Base-by-base conservation (phyloP, 805 yeast species). In the Saturnispora saitoi region DNA sequence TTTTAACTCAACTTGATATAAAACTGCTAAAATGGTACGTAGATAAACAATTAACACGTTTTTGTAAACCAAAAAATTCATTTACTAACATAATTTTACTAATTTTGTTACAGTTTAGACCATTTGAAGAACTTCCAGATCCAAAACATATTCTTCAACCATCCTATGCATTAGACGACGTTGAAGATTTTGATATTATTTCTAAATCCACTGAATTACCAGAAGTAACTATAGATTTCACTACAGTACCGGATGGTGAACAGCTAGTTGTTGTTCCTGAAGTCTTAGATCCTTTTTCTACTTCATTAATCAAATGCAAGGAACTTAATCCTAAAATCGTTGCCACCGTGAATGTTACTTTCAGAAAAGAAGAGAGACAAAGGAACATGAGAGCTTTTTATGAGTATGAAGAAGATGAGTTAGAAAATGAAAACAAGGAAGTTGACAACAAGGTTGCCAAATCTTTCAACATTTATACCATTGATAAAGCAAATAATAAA, bases 111-210 rank as follows among this genome's bases (percentile, higher is more conserved):
- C 45, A 72, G 76, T 65, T 76, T 44, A 72, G 74, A 66, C 80
- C 77, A 36, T 69, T 72, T 66, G 68, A 67, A 40, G 78, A 73
- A 22, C 56, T 57, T 20, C 69, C 70, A 43, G 59, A 69, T 7
- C 77, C 80, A 7, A 69, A 79, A 51, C 78, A 76, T 56, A 58
- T 68, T 10, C 51, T 77, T 20, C 71, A 70, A 40, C 73, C 71
- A 40, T 70, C 64, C 12, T 32, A 19, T 19, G 46, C 30, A 15
- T 28, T 24, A 31, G 32, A 43, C 19, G 30, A 34, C 22, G 29
- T 37, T 20, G 41, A 37, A 22, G 41, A 37, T 20, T 37, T 37
- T 37, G 41, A 37, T n/a, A 37, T 37, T 20, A 37, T 37, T n/a
- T 37, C 28, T 7, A 37, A 37, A 12, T 29, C 41, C 4, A n/a